phyloP scores from a whole-genome alignment of 2,329 filamentous ascomycete species.

The Aspergillus quadricinctus region DNA sequence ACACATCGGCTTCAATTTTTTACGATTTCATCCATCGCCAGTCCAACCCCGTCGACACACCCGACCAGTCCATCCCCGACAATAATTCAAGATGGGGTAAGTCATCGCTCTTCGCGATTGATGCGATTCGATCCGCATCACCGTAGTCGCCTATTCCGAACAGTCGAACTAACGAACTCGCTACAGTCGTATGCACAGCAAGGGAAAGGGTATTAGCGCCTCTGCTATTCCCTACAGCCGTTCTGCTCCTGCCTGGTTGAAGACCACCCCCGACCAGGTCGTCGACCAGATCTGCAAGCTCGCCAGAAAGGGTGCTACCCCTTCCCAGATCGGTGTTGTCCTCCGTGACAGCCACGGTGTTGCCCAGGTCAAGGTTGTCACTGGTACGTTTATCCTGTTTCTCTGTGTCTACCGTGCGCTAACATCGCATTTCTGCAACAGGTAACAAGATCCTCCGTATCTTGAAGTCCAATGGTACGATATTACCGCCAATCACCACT shows the following conservation, averaged over 20 bases:
- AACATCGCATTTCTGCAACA: constrained; percentile 41
- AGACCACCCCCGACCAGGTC: constrained; percentile 97
- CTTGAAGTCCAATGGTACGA: constrained; percentile 92
- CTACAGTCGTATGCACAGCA: constrained; percentile 85
- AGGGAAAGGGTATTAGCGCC: constrained; percentile 98
- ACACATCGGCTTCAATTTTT: constrained; percentile 3
- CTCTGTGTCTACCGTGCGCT: constrained; percentile 25
- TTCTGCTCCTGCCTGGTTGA: constrained; percentile 88
- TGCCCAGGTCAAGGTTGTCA: constrained; percentile 96
- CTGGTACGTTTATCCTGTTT: constrained; percentile 60
- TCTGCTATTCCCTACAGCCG: constrained; percentile 97
- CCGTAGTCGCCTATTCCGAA: neutral
- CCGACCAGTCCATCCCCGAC: constrained; percentile 21
- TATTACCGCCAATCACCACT: constrained; percentile 23
- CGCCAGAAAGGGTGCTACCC: constrained; percentile 96
- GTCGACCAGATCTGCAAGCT: constrained; percentile 99
- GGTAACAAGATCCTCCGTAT: constrained; percentile 99
- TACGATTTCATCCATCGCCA: constrained; percentile 7
- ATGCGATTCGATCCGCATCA: neutral
- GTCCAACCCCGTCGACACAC: constrained; percentile 29
- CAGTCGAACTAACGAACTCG: neutral
- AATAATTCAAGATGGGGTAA: constrained; percentile 17
- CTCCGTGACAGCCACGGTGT: constrained; percentile 98
- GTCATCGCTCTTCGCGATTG: neutral
- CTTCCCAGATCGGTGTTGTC: constrained; percentile 98